A percentile compares a stretch with the other conserved stretches of the same genome.
Evolutionary conservation across 2,329 filamentous ascomycete genomes (phyloP).

Genomic region (Fusarium foetens): DNA sequence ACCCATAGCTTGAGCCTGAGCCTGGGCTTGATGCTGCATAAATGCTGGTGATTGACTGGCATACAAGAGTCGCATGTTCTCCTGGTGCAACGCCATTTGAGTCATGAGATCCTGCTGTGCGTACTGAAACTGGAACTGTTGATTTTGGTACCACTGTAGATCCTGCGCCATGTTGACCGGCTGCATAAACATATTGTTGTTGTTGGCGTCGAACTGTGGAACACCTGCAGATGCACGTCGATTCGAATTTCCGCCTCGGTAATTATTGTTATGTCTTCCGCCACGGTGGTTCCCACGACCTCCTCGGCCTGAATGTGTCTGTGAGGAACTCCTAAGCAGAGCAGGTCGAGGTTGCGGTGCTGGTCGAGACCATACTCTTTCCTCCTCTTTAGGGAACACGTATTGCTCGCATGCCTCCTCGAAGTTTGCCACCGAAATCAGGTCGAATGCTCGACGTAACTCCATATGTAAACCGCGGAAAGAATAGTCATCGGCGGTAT

Average conservation of each 20-base stretch:
- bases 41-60: conserved; percentile 48
- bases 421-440: conserved; percentile 81
- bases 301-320: conserved; percentile 62
- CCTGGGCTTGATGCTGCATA: conserved; percentile 46
- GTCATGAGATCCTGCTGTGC: conserved; percentile 54
- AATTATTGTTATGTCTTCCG: conserved; percentile 58
- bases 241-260: conserved; percentile 57
- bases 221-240: conserved; percentile 65
- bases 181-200: conserved; percentile 54
- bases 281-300: conserved; percentile 62
- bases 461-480: conserved; percentile 93
- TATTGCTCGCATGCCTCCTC: conserved; percentile 88
- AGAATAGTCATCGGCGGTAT: conserved; percentile 94
- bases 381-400: conserved; percentile 86
- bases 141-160: conserved; percentile 60
- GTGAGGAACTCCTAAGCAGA: conserved; percentile 69
- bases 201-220: conserved; percentile 59
- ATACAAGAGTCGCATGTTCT: conserved; percentile 53
- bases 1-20: conserved; percentile 45
- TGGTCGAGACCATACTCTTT: conserved; percentile 68
- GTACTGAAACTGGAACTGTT: conserved; percentile 55
- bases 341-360: conserved; percentile 64
- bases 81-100: conserved; percentile 55
- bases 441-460: conserved; percentile 85
- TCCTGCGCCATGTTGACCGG: conserved; percentile 59